phyloP scores from a whole-genome alignment of 2,329 filamentous ascomycete genomes.

The Aureobasidium subglaciale region DNA sequence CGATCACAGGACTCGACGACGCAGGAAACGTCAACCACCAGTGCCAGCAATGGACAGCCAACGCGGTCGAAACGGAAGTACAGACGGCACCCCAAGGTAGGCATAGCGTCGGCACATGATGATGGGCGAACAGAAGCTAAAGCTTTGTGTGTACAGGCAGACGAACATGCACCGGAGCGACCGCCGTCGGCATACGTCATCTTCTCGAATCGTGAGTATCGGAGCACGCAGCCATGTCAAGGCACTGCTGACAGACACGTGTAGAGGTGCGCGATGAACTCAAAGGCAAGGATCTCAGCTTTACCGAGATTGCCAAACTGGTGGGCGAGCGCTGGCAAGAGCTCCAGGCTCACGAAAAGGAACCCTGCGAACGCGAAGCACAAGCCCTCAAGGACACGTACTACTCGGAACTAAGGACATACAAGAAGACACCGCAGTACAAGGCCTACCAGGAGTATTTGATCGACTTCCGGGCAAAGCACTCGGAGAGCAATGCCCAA shows the following conservation, averaged over 20 bases:
- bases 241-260: not conserved
- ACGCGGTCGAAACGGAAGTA: slow-evolving; percentile 61
- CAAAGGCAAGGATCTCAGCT: slow-evolving; percentile 68
- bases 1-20: slow-evolving; percentile 22
- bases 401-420: slow-evolving; percentile 62
- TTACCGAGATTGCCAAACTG: slow-evolving; percentile 76
- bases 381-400: slow-evolving; percentile 70
- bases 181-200: slow-evolving; percentile 78
- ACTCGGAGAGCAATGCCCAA: slow-evolving; percentile 29
- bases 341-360: slow-evolving; percentile 58
- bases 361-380: slow-evolving; percentile 65
- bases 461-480: slow-evolving; percentile 69
- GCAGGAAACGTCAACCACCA: not conserved
- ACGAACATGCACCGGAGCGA: slow-evolving; percentile 72
- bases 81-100: slow-evolving; percentile 67
- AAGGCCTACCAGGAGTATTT: slow-evolving; percentile 65
- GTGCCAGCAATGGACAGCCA: not conserved
- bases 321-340: slow-evolving; percentile 79
- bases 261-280: slow-evolving; percentile 69
- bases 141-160: slow-evolving; percentile 44
- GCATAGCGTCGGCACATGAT: not conserved
- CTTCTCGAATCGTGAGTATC: slow-evolving; percentile 69
- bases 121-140: slow-evolving; percentile 15
- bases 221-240: not conserved
- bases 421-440: slow-evolving; percentile 69